Percentiles rank a stretch among this genome's conserved stretches.
Conservation (phyloP, 2,329 filamentous ascomycete species). For the Rhynchosporium agropyri region DNA sequence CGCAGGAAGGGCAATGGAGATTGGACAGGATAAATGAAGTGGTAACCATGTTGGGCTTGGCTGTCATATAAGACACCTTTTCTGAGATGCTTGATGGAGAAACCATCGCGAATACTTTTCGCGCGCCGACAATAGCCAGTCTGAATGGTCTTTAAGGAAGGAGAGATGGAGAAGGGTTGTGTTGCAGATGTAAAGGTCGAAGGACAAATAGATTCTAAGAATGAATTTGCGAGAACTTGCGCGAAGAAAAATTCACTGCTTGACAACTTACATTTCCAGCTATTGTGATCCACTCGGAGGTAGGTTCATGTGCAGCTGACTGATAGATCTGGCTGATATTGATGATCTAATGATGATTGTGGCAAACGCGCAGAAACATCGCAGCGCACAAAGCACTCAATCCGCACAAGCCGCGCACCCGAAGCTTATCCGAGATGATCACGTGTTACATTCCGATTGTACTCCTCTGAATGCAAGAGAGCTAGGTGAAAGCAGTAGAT, state of each 20-base stretch:
- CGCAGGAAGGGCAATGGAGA: constrained; percentile 77
- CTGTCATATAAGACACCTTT: background rate
- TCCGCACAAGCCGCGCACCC: constrained; percentile 17
- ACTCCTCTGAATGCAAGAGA: too few relatives aligned
- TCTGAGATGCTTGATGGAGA: background rate
- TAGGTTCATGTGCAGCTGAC: constrained; percentile 1
- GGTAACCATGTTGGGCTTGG: constrained; percentile 27
- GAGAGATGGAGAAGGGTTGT: background rate
- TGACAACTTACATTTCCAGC: background rate
- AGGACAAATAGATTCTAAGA: constrained; percentile 2
- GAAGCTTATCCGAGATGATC: background rate
- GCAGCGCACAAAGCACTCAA: constrained; percentile 26
- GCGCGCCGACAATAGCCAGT: background rate
- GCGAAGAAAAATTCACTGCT: constrained; percentile 15
- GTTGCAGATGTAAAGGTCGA: constrained; percentile 10
- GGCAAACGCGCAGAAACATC: constrained; percentile 21
- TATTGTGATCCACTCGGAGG: constrained; percentile 6
- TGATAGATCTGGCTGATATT: constrained; percentile 12
- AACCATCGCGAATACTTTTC: background rate
- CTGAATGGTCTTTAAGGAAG: background rate
- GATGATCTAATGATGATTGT: constrained; percentile 14
- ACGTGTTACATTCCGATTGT: constrained; percentile 1
- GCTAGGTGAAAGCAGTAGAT: too few relatives aligned
- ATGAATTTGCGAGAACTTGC: constrained; percentile 8
- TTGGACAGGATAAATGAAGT: constrained; percentile 65